Evolutionary conservation across 495 filamentous ascomycete genomes (phyloP), one percentile per base, ranked within the genome.

Genomic region (Penicillium crystallinum): DNA sequence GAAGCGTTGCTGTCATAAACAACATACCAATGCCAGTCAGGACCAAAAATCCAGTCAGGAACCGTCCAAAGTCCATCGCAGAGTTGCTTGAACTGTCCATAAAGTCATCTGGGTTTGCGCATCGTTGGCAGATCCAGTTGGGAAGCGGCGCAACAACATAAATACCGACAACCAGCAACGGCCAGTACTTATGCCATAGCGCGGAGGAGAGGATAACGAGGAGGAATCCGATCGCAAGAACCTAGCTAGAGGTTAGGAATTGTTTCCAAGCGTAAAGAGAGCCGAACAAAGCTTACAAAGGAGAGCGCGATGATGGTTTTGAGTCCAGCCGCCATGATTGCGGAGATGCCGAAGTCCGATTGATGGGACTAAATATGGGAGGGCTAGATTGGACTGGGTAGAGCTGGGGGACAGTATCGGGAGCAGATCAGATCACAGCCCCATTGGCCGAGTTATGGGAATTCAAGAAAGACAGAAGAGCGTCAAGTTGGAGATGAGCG

Each of bases 271-370:
- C 7, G 27, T 3, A 15, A 9, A 22, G 21, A 46, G 25, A 34
- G 17, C 31, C 8, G 4, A 25, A 44, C 25, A 7, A 29, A 27
- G 38, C 81, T 34, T 81, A 91, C 95, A 75, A 98, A 98, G 59
- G 93, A 97, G 61, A 98, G 90, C 46, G 86, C 89, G 73, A 98
- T 97, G 75, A 98, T 98, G 61, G 95, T 98, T 73, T 95, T 96
- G 56, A 97, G 84, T 67, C 93, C 92, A 60, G 90, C 87, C 61
- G 85, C 85, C 89, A 95, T 96, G 66, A 66, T 82, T 77, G 68
- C 58, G 59, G 68, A 65, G 56, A 62, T 46, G 47, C 57, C 54
- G 52, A 54, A 44, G 40, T 19, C 48, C 50, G 53, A 37, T 54
- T 12, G 42, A 45, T 46, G 45, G 22, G 44, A 57, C 30, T 41